Base-by-base conservation (phyloP, 345 rosid species). In the Cardiospermum halicacabum region DNA sequence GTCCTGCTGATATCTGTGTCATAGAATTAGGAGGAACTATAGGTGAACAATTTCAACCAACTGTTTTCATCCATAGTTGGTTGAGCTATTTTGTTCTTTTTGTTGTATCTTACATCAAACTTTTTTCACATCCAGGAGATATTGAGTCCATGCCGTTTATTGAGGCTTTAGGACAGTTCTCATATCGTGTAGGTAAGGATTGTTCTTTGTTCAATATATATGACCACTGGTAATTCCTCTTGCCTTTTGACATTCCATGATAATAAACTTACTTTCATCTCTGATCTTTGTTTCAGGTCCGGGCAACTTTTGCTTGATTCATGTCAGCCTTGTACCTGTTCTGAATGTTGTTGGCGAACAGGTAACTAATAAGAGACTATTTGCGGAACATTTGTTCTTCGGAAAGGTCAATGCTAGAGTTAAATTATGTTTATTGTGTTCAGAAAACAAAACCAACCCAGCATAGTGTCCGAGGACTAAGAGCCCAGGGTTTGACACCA, bases 381-480 rank as follows among this genome's bases (percentile, higher is more conserved):
- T 3, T 19, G 16, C 19, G 30, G 42, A 31, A 7, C 13, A 28
- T 58, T 53, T 48, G 34, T 27, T n/a, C n/a, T n/a, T n/a, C n/a
- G 47, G 21, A 50, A 54, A 56, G 58, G n/a, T n/a, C n/a, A n/a
- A 39, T 24, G 50, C 51, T 47, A 15, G 12, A 22, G 21, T 11
- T 40, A 40, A 15, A 24, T 18, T 18, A 12, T 19, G 47, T 62
- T 19, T 22, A 37, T 36, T 12, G 9, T 62, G 49, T 24, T 72
- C 81, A 94, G 97, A 94, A 94, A 87, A 94, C 99, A 69, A 94
- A 94, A 77, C 99, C 99, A 50, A 94, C 99, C 11, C 99, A 94
- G 74, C 99, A 91, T 56, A 91, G 99, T 62, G 97, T 94, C 71
- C 75, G 88, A 28, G 89, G 85, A 61, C 78, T 94, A 11, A 80